Conservation (phyloP, 1,284 basidiomycete species). For the Pascua sp. region DNA sequence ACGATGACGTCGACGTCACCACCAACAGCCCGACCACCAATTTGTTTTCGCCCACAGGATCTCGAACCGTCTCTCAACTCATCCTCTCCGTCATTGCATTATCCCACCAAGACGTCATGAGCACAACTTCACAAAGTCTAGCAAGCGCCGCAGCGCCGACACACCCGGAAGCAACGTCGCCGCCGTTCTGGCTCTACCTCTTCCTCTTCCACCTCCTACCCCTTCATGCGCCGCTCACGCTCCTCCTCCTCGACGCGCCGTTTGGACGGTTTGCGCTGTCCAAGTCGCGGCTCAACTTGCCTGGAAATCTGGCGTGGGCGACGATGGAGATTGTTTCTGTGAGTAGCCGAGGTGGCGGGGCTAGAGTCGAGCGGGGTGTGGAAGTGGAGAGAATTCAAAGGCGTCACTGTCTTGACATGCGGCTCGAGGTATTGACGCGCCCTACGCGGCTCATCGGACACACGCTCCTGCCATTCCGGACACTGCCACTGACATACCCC, state of each 20-base stretch:
- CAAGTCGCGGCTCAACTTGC: constrained; percentile 54
- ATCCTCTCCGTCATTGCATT: neutral
- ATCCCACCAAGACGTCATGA: neutral
- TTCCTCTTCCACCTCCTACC: constrained; percentile 48
- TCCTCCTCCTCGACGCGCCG: constrained; percentile 59
- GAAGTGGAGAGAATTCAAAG: no score
- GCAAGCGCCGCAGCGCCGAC: constrained; percentile 9
- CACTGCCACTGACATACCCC: no score
- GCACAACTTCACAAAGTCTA: no score
- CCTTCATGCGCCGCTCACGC: constrained; percentile 46
- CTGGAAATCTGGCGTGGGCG: constrained; percentile 65
- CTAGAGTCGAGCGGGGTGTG: no score
- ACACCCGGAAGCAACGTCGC: constrained; percentile 1
- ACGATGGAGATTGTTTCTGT: constrained; percentile 81
- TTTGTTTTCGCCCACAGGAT: no score
- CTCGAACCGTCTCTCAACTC: neutral
- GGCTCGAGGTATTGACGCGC: no score
- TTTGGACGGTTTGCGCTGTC: constrained; percentile 69
- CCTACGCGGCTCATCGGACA: no score
- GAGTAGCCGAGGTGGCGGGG: constrained; percentile 30
- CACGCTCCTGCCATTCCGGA: no score
- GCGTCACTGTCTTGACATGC: no score
- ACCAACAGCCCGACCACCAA: no score
- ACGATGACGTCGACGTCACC: neutral
- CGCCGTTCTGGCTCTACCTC: constrained; percentile 30